A percentile compares a stretch with the other conserved stretches of the same genome.
phyloP scores from a whole-genome alignment of 495 filamentous ascomycete genomes.

The Aspergillus hancockii region DNA sequence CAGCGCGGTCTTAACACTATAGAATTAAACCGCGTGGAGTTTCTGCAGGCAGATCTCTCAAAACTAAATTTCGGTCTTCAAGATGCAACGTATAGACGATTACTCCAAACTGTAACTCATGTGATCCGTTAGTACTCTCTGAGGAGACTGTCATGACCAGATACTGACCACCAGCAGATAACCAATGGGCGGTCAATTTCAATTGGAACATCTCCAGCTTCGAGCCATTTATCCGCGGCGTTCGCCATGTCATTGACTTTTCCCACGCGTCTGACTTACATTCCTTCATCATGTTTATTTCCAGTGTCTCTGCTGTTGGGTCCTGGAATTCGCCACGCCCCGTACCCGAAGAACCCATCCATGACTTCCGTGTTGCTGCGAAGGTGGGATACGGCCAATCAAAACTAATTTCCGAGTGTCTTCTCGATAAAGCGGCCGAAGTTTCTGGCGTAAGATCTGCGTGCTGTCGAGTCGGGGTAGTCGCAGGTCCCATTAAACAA shows the following conservation, averaged over 20 bases:
- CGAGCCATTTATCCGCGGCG: constrained; percentile 51
- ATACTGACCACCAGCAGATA: neutral
- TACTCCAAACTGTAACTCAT: constrained; percentile 2
- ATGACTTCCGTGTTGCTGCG: constrained; percentile 37
- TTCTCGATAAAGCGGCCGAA: constrained; percentile 1
- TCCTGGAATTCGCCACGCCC: constrained; percentile 30
- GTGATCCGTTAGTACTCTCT: neutral
- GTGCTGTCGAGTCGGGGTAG: neutral
- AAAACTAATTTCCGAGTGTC: constrained; percentile 36
- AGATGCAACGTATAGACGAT: neutral
- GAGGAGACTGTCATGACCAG: neutral
- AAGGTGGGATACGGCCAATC: constrained; percentile 53
- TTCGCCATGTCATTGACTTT: constrained; percentile 53
- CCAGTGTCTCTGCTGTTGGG: constrained; percentile 47
- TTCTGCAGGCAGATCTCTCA: constrained; percentile 4
- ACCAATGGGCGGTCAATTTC: constrained; percentile 6
- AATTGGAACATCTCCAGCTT: neutral
- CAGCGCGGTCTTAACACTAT: constrained; percentile 2
- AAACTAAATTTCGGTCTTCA: neutral
- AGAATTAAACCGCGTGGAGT: neutral
- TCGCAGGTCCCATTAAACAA: constrained; percentile 2
- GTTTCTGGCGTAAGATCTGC: neutral
- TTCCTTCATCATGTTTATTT: constrained; percentile 54
- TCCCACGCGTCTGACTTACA: constrained; percentile 36
- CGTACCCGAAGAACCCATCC: constrained; percentile 48